Evolutionary conservation across 345 rosid species (phyloP).

Genomic region (Lumnitzera racemosa): DNA sequence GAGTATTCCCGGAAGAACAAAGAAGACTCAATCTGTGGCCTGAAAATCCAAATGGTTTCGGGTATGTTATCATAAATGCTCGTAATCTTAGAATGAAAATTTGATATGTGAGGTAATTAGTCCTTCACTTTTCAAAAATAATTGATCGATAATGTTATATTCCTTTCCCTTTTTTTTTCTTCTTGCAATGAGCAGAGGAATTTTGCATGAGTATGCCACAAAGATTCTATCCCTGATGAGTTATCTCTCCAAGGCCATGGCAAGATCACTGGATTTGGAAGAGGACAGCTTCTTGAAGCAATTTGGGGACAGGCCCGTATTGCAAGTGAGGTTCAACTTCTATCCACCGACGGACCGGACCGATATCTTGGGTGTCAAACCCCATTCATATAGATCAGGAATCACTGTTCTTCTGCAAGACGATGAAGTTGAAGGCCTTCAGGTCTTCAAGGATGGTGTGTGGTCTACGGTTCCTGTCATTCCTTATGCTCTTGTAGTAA

Average conservation of each 20-base stretch:
- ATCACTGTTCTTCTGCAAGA: slow-evolving; percentile 41
- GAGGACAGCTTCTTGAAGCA: slow-evolving; percentile 32
- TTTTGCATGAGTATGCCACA: slow-evolving; percentile 20
- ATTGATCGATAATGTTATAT: not conserved
- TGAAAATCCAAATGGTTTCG: slow-evolving; percentile 29
- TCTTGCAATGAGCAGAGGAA: slow-evolving; percentile 17
- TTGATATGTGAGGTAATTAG: not conserved
- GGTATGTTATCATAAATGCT: slow-evolving; percentile 14
- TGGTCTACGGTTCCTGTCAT: slow-evolving; percentile 40
- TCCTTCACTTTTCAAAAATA: not conserved
- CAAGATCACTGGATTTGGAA: slow-evolving; percentile 27
- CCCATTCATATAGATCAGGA: slow-evolving; percentile 47
- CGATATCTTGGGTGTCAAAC: slow-evolving; percentile 45
- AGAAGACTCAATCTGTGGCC: slow-evolving; percentile 41
- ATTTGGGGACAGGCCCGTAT: slow-evolving; percentile 23
- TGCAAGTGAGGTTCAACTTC: slow-evolving; percentile 44
- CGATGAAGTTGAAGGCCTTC: slow-evolving; percentile 39
- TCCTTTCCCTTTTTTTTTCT: not conserved
- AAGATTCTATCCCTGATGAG: slow-evolving; percentile 22
- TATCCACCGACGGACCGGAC: slow-evolving; percentile 45
- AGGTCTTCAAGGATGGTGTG: slow-evolving; percentile 21
- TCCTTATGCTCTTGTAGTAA: slow-evolving; percentile 40
- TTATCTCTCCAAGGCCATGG: slow-evolving; percentile 37
- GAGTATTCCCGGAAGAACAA: slow-evolving; percentile 32
- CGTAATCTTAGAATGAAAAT: not conserved